Percentiles rank a stretch among this genome's conserved stretches.
Evolutionary conservation across 305 asterid genomes (phyloP).

Genomic region (Fraxinus baroniana): DNA sequence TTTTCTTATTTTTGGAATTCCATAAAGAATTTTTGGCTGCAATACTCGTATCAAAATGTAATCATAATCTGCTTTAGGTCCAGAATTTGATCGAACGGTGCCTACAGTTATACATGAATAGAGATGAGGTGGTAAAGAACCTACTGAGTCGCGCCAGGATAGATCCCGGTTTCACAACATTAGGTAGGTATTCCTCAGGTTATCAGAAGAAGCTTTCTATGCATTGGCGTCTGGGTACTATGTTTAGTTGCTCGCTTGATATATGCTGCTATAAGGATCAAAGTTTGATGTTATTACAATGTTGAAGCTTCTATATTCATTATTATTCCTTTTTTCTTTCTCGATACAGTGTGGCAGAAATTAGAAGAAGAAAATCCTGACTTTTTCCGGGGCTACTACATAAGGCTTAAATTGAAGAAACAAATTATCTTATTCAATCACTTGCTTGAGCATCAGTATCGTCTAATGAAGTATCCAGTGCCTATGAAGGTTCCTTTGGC

Average conservation of each 20-base stretch:
- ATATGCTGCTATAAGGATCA: neutral
- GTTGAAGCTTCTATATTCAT: neutral
- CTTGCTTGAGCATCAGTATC: constrained; percentile 80
- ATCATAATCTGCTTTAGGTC: constrained; percentile 47
- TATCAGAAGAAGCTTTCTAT: neutral
- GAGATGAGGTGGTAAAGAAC: constrained; percentile 91
- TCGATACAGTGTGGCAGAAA: constrained; percentile 79
- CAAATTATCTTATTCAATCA: constrained; percentile 88
- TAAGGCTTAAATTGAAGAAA: constrained; percentile 74
- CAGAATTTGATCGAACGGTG: constrained; percentile 89
- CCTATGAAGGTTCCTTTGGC: constrained; percentile 64
- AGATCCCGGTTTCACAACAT: constrained; percentile 92
- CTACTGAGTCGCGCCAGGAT: constrained; percentile 91
- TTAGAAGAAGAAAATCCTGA: constrained; percentile 64
- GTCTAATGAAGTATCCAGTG: constrained; percentile 75
- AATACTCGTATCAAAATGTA: neutral
- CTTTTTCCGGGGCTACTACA: constrained; percentile 61
- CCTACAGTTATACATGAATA: constrained; percentile 86
- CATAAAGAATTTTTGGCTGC: neutral
- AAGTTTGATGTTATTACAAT: neutral
- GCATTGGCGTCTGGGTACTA: neutral
- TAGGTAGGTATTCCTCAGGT: constrained; percentile 50
- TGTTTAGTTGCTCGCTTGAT: neutral
- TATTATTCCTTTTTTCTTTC: neutral
- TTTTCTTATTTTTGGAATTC: neutral